phyloP scores from a whole-genome alignment of 805 yeast genomes.

The Nematodospora valgi region DNA sequence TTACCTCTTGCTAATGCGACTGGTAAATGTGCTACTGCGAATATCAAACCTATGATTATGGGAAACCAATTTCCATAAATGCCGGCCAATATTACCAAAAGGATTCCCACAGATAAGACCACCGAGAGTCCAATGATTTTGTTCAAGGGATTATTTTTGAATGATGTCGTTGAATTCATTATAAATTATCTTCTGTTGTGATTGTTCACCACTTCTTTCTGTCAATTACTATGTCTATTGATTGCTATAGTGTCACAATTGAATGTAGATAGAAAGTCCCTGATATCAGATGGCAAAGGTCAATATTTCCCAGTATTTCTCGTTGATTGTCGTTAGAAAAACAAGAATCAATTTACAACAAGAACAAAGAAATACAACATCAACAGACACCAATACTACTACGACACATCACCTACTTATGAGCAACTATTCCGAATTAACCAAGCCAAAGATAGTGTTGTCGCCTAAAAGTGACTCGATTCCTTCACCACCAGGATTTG shows the following conservation, averaged over 20 bases:
- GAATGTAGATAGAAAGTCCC: too few species aligned
- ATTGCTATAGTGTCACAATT: too few species aligned
- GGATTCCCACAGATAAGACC: conserved; percentile 84
- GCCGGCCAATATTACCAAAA: conserved; percentile 82
- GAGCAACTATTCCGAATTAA: neutral
- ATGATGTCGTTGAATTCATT: conserved; percentile 20
- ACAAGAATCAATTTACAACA: too few species aligned
- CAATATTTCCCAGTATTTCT: too few species aligned
- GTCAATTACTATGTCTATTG: too few species aligned
- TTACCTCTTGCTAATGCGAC: conserved; percentile 19
- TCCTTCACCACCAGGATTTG: conserved; percentile 14
- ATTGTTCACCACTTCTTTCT: neutral
- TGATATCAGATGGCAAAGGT: too few species aligned
- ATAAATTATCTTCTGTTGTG: too few species aligned
- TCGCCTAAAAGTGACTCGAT: conserved; percentile 7
- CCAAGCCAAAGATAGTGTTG: neutral
- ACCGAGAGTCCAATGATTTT: conserved; percentile 73
- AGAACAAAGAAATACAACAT: neutral
- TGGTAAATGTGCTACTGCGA: conserved; percentile 40
- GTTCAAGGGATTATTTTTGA: conserved; percentile 57
- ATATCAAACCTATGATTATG: conserved; percentile 53
- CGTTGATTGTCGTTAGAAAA: too few species aligned
- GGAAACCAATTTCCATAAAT: conserved; percentile 92
- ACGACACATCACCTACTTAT: neutral
- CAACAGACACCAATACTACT: neutral